Base-by-base conservation (phyloP, 306 rosid genomes). In the Mimosa pudica region DNA sequence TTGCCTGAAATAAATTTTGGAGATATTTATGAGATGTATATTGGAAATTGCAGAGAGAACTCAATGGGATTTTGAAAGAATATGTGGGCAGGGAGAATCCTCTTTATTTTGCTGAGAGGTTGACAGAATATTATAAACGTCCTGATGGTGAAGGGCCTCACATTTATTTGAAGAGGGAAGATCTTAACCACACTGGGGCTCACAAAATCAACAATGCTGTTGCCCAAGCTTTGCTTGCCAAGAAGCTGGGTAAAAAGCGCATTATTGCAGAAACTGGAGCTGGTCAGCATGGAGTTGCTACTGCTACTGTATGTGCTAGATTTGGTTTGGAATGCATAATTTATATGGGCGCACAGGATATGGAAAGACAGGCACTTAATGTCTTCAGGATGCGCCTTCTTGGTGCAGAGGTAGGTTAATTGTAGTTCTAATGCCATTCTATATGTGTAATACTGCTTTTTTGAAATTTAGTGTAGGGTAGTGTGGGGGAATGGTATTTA, bases 211-310 rank as follows among this genome's bases (percentile, higher is more conserved):
- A 95, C 79, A 95, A 95, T 83, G 98, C 98, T 7, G 85, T 95
- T 79, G 98, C 94, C 14, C 98, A 93, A 82, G 98, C 98, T 81
- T 83, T 95, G 85, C 94, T 95, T 77, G 98, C 98, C 8, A 91
- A 91, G 92, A 82, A 80, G 7, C 85, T 95, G 89, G 96, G 97
- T 41, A 95, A 95, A 81, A 83, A 87, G 16, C 95, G 98, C 9
- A 90, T 95, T 72, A 95, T 95, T 68, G 98, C 98, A 71, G 98
- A 95, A 83, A 92, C 98, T 51, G 98, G 98, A 70, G 98, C 98
- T 2, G 98, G 98, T 47, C 98, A 95, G 79, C 98, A 95, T 82
- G 98, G 98, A 66, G 98, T 95, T 81, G 98, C 98, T 47, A 91
- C 98, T 71, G 98, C 98, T 24, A 95, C 98, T 30, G 98, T 91